phyloP scores from a whole-genome alignment of 208 protist species.

The Crithidia sp. region DNA sequence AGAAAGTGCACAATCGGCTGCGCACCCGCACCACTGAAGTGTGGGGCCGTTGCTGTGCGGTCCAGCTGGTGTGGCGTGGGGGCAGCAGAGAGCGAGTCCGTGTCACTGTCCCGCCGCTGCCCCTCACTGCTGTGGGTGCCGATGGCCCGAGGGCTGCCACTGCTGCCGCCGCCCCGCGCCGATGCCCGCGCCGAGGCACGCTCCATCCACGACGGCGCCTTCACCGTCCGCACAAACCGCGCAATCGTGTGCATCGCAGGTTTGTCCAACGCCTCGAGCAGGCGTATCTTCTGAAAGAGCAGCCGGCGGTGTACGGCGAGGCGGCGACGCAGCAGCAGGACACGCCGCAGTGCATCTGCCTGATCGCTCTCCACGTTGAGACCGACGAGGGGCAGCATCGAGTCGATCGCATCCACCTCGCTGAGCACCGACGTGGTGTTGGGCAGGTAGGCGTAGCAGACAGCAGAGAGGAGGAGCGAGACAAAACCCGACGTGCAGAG shows the following conservation, averaged over 20 bases:
- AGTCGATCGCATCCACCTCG: slow-evolving; percentile 73
- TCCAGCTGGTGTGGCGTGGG: background rate
- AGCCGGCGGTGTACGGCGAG: slow-evolving; percentile 54
- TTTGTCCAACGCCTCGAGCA: slow-evolving; percentile 45
- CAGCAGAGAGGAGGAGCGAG: slow-evolving; percentile 37
- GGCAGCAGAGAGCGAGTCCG: background rate
- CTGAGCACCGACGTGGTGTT: slow-evolving; percentile 50
- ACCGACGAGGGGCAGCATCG: slow-evolving; percentile 58
- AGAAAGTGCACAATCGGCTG: background rate
- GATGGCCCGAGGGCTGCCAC: background rate
- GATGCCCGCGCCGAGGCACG: background rate
- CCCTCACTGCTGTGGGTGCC: background rate
- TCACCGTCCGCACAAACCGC: slow-evolving; percentile 31
- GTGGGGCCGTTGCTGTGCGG: background rate
- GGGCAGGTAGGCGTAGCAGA: slow-evolving; percentile 55
- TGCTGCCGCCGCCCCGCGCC: background rate
- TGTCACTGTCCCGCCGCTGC: background rate
- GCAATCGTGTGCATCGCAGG: slow-evolving; percentile 42
- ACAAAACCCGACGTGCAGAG: slow-evolving; percentile 42
- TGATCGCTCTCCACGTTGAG: slow-evolving; percentile 64
- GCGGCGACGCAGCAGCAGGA: slow-evolving; percentile 56
- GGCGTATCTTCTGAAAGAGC: slow-evolving; percentile 53
- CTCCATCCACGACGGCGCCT: background rate
- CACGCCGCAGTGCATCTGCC: slow-evolving; percentile 64
- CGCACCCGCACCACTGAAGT: background rate